Conservation (phyloP, 192 early-diverging fungal genomes). For the Linnemannia exigua region DNA sequence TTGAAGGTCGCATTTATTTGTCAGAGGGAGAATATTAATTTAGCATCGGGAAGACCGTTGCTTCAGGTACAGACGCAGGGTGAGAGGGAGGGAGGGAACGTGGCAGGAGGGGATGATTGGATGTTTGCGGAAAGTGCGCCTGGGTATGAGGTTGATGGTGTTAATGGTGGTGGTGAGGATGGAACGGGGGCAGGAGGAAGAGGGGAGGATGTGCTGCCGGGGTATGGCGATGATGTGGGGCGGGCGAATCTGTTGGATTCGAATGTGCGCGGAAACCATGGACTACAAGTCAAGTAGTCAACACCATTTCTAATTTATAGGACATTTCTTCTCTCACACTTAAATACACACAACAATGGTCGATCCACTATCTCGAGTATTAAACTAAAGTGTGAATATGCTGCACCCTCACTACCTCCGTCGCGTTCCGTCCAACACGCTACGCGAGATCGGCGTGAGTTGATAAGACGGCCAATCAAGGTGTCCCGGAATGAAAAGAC, state of each 20-base stretch:
- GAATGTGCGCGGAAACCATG: background rate
- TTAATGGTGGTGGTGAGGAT: no score
- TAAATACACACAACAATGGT: no score
- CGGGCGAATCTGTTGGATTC: background rate
- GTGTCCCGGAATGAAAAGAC: no score
- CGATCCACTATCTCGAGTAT: no score
- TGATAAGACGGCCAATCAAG: no score
- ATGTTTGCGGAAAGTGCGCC: background rate
- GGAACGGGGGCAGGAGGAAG: no score
- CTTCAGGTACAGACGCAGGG: background rate
- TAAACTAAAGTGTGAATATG: no score
- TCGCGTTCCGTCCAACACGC: no score
- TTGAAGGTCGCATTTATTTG: background rate
- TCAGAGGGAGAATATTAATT: background rate
- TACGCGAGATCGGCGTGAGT: no score
- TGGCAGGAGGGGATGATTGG: background rate
- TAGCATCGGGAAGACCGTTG: background rate
- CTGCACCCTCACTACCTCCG: no score
- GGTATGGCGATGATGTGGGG: background rate
- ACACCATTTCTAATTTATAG: no score
- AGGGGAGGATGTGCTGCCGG: background rate
- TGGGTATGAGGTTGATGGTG: background rate
- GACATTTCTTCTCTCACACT: no score
- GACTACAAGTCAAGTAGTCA: background rate
- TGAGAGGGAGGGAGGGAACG: background rate